phyloP scores from a whole-genome alignment of 345 rosid genomes.

The Pseudoturritis turrita region DNA sequence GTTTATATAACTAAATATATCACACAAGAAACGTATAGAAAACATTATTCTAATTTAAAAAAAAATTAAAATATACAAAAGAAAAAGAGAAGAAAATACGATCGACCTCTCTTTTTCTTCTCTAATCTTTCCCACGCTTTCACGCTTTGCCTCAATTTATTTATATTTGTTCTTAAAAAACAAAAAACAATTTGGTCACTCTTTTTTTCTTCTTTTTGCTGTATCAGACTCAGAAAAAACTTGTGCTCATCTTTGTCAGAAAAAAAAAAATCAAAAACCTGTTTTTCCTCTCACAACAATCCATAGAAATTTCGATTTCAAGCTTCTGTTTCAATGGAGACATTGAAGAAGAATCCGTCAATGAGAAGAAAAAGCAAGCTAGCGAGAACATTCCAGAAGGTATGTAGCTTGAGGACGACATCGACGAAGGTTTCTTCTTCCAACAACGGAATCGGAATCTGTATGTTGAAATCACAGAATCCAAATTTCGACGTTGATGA shows the following conservation, averaged over 20 bases:
- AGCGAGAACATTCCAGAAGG: conserved; percentile 66
- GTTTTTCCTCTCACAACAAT: conserved; percentile 1
- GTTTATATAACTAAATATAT: background rate
- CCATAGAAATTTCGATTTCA: background rate
- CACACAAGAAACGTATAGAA: background rate
- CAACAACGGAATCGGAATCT: conserved; percentile 65
- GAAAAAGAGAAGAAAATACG: conserved; percentile 19
- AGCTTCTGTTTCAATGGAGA: conserved; percentile 39
- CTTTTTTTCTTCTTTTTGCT: conserved; percentile 1
- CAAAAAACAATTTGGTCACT: background rate
- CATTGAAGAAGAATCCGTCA: conserved; percentile 50
- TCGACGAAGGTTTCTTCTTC: conserved; percentile 45
- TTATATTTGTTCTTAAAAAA: background rate
- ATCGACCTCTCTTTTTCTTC: conserved; percentile 1
- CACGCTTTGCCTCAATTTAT: conserved; percentile 27
- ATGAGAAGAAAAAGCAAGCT: conserved; percentile 43
- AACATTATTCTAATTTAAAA: background rate
- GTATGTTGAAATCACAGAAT: conserved; percentile 51
- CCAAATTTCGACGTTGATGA: conserved; percentile 36
- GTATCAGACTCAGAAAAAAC: background rate
- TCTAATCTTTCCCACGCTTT: conserved; percentile 32
- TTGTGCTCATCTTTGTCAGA: background rate
- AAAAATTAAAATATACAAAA: background rate
- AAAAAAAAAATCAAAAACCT: background rate
- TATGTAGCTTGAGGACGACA: conserved; percentile 49